phyloP scores from a whole-genome alignment of 345 rosid species.

The Stellera chamaejasme region DNA sequence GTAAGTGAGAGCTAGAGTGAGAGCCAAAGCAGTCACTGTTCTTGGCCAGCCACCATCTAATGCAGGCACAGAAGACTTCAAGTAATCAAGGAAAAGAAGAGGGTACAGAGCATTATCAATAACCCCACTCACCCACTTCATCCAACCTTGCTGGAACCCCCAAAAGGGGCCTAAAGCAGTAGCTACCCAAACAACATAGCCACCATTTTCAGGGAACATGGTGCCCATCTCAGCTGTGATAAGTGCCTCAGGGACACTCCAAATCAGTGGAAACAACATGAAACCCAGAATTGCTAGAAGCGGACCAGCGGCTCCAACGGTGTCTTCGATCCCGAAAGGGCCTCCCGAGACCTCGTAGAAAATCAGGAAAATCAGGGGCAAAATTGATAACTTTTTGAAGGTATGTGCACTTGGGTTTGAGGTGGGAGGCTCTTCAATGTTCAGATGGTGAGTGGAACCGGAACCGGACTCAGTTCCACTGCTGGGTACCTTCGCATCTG shows the following conservation, averaged over 20 bases:
- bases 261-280: slow-evolving; percentile 58
- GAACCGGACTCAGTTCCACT: background rate
- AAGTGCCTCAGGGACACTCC: slow-evolving; percentile 80
- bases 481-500: too few relatives aligned
- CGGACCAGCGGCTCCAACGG: slow-evolving; percentile 79
- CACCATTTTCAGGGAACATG: slow-evolving; percentile 83
- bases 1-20: slow-evolving; percentile 46
- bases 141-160: slow-evolving; percentile 94
- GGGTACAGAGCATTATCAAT: slow-evolving; percentile 73
- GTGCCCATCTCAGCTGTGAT: slow-evolving; percentile 85
- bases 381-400: slow-evolving; percentile 42
- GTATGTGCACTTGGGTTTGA: slow-evolving; percentile 34
- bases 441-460: slow-evolving; percentile 16
- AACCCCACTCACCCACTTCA: slow-evolving; percentile 85
- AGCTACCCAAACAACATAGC: slow-evolving; percentile 79
- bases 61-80: slow-evolving; percentile 53
- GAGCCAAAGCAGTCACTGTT: slow-evolving; percentile 27
- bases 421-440: slow-evolving; percentile 25
- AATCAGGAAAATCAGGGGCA: slow-evolving; percentile 65
- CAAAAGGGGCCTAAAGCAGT: slow-evolving; percentile 62
- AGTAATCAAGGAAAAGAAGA: slow-evolving; percentile 58
- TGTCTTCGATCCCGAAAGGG: slow-evolving; percentile 69
- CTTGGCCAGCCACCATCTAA: slow-evolving; percentile 50
- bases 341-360: slow-evolving; percentile 72
- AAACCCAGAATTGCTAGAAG: slow-evolving; percentile 62